Percentiles rank a stretch among this genome's conserved stretches.
phyloP scores from a whole-genome alignment of 2,329 filamentous ascomycete species.

The Penicillium sp. region DNA sequence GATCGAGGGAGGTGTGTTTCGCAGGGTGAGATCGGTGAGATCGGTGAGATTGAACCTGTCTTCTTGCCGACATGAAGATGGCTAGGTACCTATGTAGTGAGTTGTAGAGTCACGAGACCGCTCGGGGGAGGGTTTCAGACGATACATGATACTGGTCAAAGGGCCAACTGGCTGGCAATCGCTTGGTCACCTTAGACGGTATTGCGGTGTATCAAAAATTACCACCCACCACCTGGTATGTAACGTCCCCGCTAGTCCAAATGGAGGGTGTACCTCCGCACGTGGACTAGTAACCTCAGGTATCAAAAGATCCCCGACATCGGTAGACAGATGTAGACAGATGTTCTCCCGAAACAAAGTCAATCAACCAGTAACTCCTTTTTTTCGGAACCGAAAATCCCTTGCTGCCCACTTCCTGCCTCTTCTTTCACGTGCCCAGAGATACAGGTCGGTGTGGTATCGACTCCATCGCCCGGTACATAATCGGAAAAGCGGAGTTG shows the following conservation, averaged over 20 bases:
- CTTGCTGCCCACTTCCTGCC: background rate
- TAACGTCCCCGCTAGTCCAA: background rate
- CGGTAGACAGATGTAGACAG: too few species aligned
- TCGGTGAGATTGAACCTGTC: background rate
- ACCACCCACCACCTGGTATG: background rate
- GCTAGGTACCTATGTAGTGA: too few species aligned
- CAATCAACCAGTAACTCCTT: background rate
- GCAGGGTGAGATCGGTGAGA: background rate
- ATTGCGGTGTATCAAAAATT: background rate
- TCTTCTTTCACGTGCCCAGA: background rate
- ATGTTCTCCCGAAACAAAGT: too few species aligned
- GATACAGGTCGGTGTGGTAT: background rate
- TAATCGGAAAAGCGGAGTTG: background rate
- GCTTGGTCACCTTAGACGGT: background rate
- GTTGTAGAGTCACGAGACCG: slow-evolving; percentile 5
- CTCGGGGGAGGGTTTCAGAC: background rate
- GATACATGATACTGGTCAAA: background rate
- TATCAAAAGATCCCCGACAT: background rate
- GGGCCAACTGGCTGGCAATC: background rate
- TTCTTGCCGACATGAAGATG: background rate
- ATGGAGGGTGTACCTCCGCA: background rate
- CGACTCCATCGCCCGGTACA: background rate
- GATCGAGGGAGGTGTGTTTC: background rate
- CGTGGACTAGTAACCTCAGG: background rate
- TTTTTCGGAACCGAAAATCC: background rate